phyloP scores from a whole-genome alignment of 2,329 filamentous ascomycete species.

The Calonectria henricotiae region DNA sequence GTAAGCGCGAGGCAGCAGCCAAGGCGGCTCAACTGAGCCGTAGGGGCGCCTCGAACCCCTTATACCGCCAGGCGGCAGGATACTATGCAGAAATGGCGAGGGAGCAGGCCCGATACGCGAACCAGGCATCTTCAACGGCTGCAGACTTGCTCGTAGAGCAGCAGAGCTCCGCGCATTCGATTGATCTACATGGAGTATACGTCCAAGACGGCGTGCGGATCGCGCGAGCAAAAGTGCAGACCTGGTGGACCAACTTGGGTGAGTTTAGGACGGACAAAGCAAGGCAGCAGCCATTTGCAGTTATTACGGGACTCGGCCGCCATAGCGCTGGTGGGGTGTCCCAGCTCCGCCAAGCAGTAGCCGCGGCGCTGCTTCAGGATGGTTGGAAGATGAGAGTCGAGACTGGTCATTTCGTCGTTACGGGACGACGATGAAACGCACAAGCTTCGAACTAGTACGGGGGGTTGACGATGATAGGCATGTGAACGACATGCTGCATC shows the following conservation, averaged over 20 bases:
- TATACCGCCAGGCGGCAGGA: slow-evolving; percentile 83
- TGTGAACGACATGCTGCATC: background rate
- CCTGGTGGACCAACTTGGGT: slow-evolving; percentile 85
- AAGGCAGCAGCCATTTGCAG: slow-evolving; percentile 73
- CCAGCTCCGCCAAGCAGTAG: slow-evolving; percentile 85
- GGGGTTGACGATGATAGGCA: background rate
- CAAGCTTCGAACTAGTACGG: background rate
- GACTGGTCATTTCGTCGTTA: slow-evolving; percentile 80
- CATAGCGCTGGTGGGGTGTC: slow-evolving; percentile 86
- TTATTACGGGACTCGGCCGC: slow-evolving; percentile 86
- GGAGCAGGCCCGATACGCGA: slow-evolving; percentile 73
- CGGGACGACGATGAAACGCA: slow-evolving; percentile 66
- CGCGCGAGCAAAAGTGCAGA: slow-evolving; percentile 75
- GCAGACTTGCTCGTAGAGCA: slow-evolving; percentile 80
- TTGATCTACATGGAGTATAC: slow-evolving; percentile 89
- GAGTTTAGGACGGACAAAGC: slow-evolving; percentile 72
- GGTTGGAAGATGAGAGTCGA: slow-evolving; percentile 88
- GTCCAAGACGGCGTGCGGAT: slow-evolving; percentile 89
- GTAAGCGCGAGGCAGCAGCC: slow-evolving; percentile 54
- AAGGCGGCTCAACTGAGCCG: slow-evolving; percentile 63
- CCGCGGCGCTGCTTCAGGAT: slow-evolving; percentile 80
- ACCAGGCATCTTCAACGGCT: slow-evolving; percentile 74
- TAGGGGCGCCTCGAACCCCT: slow-evolving; percentile 76
- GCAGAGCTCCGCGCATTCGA: slow-evolving; percentile 73
- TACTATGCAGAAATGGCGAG: slow-evolving; percentile 83